Conservation (phyloP, 129 eudicot genomes). For the carrot (Daucus carota) region DH1_v3.0 NC_030383.2:56876501-56877000, state of each 20-base stretch:
- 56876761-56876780: constrained; percentile 51
- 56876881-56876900: constrained; percentile 60
- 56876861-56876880: constrained; percentile 39
- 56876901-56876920: constrained; percentile 56
- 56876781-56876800: constrained; percentile 71
- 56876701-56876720: constrained; percentile 61
- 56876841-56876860: constrained; percentile 68
- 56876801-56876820: constrained; percentile 69
- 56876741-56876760: constrained; percentile 16
- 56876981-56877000: constrained; percentile 10
- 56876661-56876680: constrained; percentile 62
- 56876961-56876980: constrained; percentile 26
- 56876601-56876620: constrained; percentile 70
- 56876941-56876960: constrained; percentile 69
- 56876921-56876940: constrained; percentile 91
- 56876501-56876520: constrained; percentile 50
- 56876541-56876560: constrained; percentile 70
- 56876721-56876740: constrained; percentile 69
- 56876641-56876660: constrained; percentile 71
- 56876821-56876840: constrained; percentile 84
- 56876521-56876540: constrained; percentile 67
- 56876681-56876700: constrained; percentile 54
- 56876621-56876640: constrained; percentile 89
- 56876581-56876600: constrained; percentile 50
- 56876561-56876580: constrained; percentile 63